Evolutionary conservation across 345 rosid species (phyloP), one percentile per base, ranked within the genome.

Genomic region (Eutrema heterophyllum): DNA sequence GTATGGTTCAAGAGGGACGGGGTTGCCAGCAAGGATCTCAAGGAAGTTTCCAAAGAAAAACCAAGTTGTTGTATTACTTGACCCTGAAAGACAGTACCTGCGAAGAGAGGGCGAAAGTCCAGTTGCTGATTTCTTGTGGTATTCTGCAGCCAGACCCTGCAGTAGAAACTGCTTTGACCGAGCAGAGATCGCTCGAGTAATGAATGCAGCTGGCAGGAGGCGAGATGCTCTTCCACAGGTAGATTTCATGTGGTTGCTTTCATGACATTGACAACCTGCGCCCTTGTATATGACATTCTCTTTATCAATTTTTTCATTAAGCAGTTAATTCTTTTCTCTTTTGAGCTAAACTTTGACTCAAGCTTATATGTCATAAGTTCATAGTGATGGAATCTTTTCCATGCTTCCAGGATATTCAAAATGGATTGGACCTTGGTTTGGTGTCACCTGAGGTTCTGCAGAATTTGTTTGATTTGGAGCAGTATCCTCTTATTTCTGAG

Each of bases 171-270:
- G 98, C 75, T 91, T 87, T 80, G 98, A 94, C 81, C 88, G 97
- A 70, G 98, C 96, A 81, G 98, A 94, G 81, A 94, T 94, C 60
- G 96, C 97, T 80, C 82, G 97, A 71, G 97, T 91, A 24, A 94
- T 94, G 98, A 94, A 88, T 88, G 98, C 97, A 10, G 98, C 95
- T 52, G 97, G 98, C 36, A 88, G 95, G 79, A 87, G 78, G 73
- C 86, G 93, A 75, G 96, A 91, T 77, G 95, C 92, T 45, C 84
- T 89, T 70, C 98, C 98, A 12, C 91, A 88, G 94, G 97, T 94
- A 68, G 29, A 73, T 70, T 52, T 16, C 74, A 69, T 70, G 41
- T 53, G 18, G 39, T 35, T 38, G 33, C 70, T 71, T 66, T 63
- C 41, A 67, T 67, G 63, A 52, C 48, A 13, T 33, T 24, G 18